phyloP scores from a whole-genome alignment of 208 protist genomes.

The Trypanosoma cruzi region DNA sequence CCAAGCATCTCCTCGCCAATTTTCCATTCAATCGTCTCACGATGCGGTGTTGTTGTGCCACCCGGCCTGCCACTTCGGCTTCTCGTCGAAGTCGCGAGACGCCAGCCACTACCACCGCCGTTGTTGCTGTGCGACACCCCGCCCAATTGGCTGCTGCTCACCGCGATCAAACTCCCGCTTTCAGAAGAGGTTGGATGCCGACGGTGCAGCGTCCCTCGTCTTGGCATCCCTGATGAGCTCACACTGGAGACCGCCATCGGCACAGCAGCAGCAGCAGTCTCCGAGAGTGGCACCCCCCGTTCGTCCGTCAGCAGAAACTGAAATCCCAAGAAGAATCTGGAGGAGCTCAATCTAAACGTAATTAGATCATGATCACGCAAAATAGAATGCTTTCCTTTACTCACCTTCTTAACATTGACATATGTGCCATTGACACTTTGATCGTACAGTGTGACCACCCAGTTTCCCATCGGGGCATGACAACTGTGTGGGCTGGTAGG shows the following conservation, averaged over 20 bases:
- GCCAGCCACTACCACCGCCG: conserved; percentile 26
- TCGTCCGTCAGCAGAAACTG: conserved; percentile 81
- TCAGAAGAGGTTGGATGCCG: conserved; percentile 21
- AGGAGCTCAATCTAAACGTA: conserved; percentile 83
- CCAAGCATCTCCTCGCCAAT: conserved; percentile 91
- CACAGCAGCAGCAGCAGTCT: not conserved
- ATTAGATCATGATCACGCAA: conserved; percentile 80
- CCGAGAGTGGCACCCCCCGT: conserved; percentile 51
- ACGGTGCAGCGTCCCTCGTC: conserved; percentile 15
- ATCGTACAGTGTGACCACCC: conserved; percentile 59
- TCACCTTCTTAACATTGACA: conserved; percentile 88
- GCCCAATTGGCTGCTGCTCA: conserved; percentile 10
- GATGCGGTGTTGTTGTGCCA: conserved; percentile 13
- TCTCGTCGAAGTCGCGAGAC: conserved; percentile 23
- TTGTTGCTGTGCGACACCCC: conserved; percentile 21
- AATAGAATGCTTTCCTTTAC: conserved; percentile 69
- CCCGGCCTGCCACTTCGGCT: conserved; percentile 12
- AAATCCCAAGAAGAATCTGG: conserved; percentile 89
- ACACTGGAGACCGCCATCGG: not conserved
- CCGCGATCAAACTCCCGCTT: conserved; percentile 12
- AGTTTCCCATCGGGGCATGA: not conserved
- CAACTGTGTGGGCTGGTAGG: not conserved
- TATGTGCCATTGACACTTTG: conserved; percentile 88
- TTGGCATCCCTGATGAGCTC: conserved; percentile 5
- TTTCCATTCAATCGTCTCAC: conserved; percentile 91